phyloP scores from a whole-genome alignment of 805 yeast species.

The Brettanomyces bruxellensis region DNA sequence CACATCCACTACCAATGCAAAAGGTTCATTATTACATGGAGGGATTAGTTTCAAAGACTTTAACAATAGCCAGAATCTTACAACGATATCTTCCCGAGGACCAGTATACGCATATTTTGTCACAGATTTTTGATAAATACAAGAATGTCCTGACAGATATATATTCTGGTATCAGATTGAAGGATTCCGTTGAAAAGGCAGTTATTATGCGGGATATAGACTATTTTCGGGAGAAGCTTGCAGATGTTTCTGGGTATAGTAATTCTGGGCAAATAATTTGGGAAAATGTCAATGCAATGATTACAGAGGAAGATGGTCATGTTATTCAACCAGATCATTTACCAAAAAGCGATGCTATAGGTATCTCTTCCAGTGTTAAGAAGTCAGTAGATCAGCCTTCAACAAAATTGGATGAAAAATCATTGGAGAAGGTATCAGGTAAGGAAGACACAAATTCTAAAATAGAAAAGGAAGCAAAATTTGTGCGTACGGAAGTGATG shows the following conservation, averaged over 20 bases:
- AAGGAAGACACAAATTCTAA: no score
- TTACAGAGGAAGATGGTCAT: constrained; percentile 35
- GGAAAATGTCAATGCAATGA: constrained; percentile 47
- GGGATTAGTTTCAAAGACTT: constrained; percentile 53
- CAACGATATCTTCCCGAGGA: constrained; percentile 45
- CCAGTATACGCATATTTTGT: constrained; percentile 36
- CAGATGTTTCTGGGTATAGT: constrained; percentile 50
- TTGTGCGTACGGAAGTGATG: no score
- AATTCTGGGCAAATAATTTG: constrained; percentile 54
- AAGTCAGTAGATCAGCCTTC: background rate
- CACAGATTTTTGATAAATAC: constrained; percentile 48
- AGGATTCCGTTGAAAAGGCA: constrained; percentile 45
- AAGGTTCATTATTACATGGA: constrained; percentile 59
- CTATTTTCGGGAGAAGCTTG: constrained; percentile 52
- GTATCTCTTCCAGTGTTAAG: background rate
- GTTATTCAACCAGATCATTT: background rate
- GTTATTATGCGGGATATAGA: constrained; percentile 51
- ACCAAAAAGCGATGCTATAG: constrained; percentile 31
- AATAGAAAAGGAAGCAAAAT: no score
- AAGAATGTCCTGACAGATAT: constrained; percentile 45
- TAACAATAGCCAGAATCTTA: constrained; percentile 53
- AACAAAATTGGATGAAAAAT: no score
- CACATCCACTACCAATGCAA: constrained; percentile 30
- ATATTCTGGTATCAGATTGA: constrained; percentile 38
- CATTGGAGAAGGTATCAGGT: no score